phyloP scores from a whole-genome alignment of 1,284 basidiomycete species.

The Rhodotorula sp. region DNA sequence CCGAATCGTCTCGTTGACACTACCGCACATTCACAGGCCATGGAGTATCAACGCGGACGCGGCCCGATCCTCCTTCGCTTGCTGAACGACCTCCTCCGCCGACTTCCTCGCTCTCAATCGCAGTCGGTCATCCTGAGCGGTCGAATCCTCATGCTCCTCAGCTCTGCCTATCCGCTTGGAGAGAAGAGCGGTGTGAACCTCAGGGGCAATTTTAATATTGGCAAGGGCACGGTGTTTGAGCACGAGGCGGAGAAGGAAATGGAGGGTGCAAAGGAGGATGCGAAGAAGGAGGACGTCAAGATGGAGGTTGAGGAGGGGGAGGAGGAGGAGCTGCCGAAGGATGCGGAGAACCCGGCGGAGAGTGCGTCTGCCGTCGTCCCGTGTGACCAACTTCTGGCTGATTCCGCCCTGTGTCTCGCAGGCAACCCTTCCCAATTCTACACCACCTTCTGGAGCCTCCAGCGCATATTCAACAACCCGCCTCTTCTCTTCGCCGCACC shows the following conservation, averaged over 20 bases:
- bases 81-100: slow-evolving; percentile 78
- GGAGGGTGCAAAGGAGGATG: slow-evolving; percentile 9
- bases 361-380: slow-evolving; percentile 8
- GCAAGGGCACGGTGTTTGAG: slow-evolving; percentile 52
- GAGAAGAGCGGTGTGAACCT: slow-evolving; percentile 88
- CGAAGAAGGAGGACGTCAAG: slow-evolving; percentile 2
- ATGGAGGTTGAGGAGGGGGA: slow-evolving; percentile 4
- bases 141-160: slow-evolving; percentile 79
- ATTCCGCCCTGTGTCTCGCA: not conserved
- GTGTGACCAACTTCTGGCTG: too few species aligned
- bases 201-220: slow-evolving; percentile 71
- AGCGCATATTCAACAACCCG: slow-evolving; percentile 50
- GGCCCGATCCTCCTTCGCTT: slow-evolving; percentile 77
- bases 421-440: slow-evolving; percentile 59
- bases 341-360: slow-evolving; percentile 8
- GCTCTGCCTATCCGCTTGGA: slow-evolving; percentile 77
- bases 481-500: slow-evolving; percentile 38
- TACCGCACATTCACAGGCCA: slow-evolving; percentile 51
- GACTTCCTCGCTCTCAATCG: slow-evolving; percentile 76
- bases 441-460: slow-evolving; percentile 78
- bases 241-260: slow-evolving; percentile 9
- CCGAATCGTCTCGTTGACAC: not conserved
- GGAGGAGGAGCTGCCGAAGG: slow-evolving; percentile 1
- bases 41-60: slow-evolving; percentile 81
- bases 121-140: slow-evolving; percentile 78